A percentile compares a stretch with the other conserved stretches of the same genome.
These are phyloP conservation scores for Debaryomyces fabryi DNA, from an alignment of 1,139 yeast species.

Conservation along the genomic window DNA sequence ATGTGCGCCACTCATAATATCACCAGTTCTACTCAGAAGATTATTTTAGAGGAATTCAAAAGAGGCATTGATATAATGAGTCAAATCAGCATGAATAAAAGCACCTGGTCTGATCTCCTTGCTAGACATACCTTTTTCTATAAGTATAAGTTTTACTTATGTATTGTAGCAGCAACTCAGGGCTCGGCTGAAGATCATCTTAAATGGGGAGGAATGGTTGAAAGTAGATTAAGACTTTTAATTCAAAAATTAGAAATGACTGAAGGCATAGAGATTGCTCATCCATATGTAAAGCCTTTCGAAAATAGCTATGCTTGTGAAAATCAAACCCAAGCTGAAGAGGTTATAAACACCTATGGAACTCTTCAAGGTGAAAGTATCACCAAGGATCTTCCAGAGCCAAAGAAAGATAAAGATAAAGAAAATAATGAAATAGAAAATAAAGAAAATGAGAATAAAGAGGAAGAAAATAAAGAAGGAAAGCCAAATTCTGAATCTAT, in stretches of 20 bases:
- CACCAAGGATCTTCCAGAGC: conserved; percentile 10
- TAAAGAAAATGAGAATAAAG: conserved; percentile 1
- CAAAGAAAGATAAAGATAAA: neutral
- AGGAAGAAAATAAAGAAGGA: conserved; percentile 14
- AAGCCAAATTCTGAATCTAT: conserved; percentile 18
- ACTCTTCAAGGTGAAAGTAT: conserved; percentile 44
- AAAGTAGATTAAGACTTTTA: conserved; percentile 77
- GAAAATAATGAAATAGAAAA: conserved; percentile 12
- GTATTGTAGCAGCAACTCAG: conserved; percentile 76
- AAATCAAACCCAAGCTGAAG: conserved; percentile 55
- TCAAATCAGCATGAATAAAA: conserved; percentile 65
- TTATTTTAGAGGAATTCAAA: conserved; percentile 72
- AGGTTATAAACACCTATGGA: conserved; percentile 59
- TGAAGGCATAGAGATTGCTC: conserved; percentile 79
- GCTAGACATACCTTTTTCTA: conserved; percentile 79
- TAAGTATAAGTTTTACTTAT: conserved; percentile 81
- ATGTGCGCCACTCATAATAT: conserved; percentile 99
- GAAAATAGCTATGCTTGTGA: conserved; percentile 56
- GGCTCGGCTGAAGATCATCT: conserved; percentile 73
- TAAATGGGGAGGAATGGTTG: conserved; percentile 92
- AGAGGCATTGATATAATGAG: conserved; percentile 75
- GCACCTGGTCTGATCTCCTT: conserved; percentile 75
- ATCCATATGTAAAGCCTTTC: conserved; percentile 85
- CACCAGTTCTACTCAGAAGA: conserved; percentile 79
- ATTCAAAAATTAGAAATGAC: conserved; percentile 80